Evolutionary conservation across 129 eudicot genomes (phyloP), one percentile per base, ranked within the genome.

Genomic region (Pulicaria dysenterica): DNA sequence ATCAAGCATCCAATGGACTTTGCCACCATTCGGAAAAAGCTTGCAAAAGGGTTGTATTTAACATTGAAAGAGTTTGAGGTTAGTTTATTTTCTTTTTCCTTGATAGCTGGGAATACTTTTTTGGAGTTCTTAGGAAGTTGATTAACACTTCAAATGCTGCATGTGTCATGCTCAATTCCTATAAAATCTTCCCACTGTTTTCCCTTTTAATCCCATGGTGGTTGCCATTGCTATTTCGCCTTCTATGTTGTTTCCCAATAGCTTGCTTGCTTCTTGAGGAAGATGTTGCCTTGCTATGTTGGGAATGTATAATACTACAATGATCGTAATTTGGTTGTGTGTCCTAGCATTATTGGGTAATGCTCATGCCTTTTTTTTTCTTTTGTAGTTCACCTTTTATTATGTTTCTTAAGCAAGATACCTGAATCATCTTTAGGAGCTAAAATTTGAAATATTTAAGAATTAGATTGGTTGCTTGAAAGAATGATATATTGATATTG

Each of bases 1-100:
- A 91, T 95, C 73, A 77, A 95, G 75, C 75, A 85, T 70, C 99
- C 99, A 12, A 95, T 95, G 97, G 99, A 95, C 85, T 95, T 95
- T 40, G 76, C 97, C 43, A 95, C 99, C 8, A 85, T 86, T 72
- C 83, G 97, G 79, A 91, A 79, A 58, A 95, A 95, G 84, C 85
- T 95, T 57, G 83, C 85, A 24, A 85, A 82, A 73, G 97, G 96
- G 17, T 72, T 71, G 42, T 95, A 95, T 77, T 74, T 81, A 36
- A 80, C 87, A 38, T 84, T 95, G 55, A 84, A 88, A 70, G 95
- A 91, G 73, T 83, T 91, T 65, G 99, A 95, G 97, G 99, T 88
- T 69, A 51, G 95, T 80, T 46, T 73, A 15, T 36, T 24, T 64
- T 58, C 9, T 61, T 8, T 45, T 71, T 40, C 31, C 7, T 36